Base-by-base conservation (phyloP, 2,329 filamentous ascomycete species). In the Neocatenulostroma microsporum region DNA sequence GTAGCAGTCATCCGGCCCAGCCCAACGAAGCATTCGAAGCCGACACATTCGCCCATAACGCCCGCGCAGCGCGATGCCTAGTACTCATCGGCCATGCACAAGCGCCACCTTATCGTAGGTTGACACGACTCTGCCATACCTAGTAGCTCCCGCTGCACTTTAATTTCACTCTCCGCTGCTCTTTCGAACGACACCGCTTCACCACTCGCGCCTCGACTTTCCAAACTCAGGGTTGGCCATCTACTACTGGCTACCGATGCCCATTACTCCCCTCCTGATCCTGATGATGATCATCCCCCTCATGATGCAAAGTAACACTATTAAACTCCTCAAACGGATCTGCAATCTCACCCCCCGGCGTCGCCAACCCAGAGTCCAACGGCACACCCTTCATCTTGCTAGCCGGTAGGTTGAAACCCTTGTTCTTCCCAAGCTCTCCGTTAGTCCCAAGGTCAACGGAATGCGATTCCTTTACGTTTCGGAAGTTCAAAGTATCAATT, bases 241-340 rank as follows among this genome's bases (percentile, higher is more conserved):
- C n/a, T n/a, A n/a, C n/a, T n/a, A n/a, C n/a, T n/a, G 19, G 25
- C 47, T 51, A 49, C 40, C 41, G 44, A 35, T 47, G 46, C 24
- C 46, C 49, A n/a, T n/a, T n/a, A n/a, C n/a, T n/a, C 11, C 41
- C 39, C 23, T 37, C 34, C 14, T 42, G 41, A 28, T 39, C 34
- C 42, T 36, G 36, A 23, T 30, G 32, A 20, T 32, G 21, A 30
- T 60, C 84, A 50, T 95, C 89, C 12, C 87, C 91, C 39, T 96
- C 91, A 57, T 98, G 91, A 62, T 96, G 89, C 44, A 98, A 70
- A 34, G 91, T 98, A 27, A 98, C 88, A 58, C 86, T 94, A 70
- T 96, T 98, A 65, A 98, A 98, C 62, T 96, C 91, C 62, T 95
- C 85, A 58, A 98, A 98, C 2, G 91, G 91, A 71, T 98, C 91